Evolutionary conservation across 306 rosid genomes (phyloP), one percentile per base, ranked within the genome.

Genomic region (Senna tora): DNA sequence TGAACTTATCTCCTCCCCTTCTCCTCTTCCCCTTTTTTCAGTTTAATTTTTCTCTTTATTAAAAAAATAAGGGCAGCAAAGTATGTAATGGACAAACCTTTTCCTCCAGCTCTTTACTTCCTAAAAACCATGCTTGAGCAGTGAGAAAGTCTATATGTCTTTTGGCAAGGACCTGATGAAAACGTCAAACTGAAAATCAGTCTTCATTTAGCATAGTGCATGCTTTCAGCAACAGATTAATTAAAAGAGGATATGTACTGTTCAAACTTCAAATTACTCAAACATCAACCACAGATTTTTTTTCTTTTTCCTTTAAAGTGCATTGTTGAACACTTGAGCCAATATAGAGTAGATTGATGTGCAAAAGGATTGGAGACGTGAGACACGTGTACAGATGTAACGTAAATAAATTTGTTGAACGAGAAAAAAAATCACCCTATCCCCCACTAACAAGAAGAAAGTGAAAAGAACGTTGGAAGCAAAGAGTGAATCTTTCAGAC

Each of bases 141-240:
- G 96, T 91, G 73, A 78, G 55, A 76, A 79, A 63, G 79, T 91
- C 97, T 54, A 91, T 76, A 38, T 91, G 99, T 78, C 92, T 85
- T 84, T 87, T 84, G 21, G 95, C 86, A 83, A 91, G 89, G 36
- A 94, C 90, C 99, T 94, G 90, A 25, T 64, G 34, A 64, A 43
- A 72, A 82, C 36, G 58, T 19, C 56, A 72, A 63, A 50, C 19
- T 34, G 60, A 32, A 65, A 72, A 69, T 69, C 45, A 79, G 69
- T 63, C 22, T 33, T 9, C 56, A 50, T 79, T 68, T 25, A 45
- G 43, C 56, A 28, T 41, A 5, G 67, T 61, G 55, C 9, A 30
- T 77, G 36, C 71, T 63, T 78, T 78, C 71, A 49, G 62, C 49
- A 69, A 41, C 47, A 69, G 36, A 42, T 34, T 46, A 30, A 52